A percentile compares a stretch with the other conserved stretches of the same genome.
Evolutionary conservation across 1,284 basidiomycete genomes (phyloP).

Genomic region (Hemileia vastatrix): DNA sequence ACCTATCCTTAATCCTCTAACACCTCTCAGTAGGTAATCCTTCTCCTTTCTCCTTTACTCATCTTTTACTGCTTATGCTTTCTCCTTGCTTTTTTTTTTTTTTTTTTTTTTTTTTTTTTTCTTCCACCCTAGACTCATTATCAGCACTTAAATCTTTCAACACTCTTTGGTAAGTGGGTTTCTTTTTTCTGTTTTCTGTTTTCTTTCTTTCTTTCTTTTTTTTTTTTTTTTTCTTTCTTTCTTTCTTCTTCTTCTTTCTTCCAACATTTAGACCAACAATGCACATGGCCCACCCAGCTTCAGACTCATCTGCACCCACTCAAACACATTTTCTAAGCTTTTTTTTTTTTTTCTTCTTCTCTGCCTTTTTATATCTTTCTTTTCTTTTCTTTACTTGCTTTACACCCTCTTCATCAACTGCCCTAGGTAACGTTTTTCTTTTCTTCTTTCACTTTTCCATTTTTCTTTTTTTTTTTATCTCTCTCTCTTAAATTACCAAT

Average conservation of each 20-base stretch:
- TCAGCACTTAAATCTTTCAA: not conserved
- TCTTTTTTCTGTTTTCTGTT: not conserved
- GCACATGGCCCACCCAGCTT: no score
- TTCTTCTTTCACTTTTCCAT: no score
- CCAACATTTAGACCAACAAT: no score
- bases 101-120: constrained; percentile 1
- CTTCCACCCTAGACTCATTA: not conserved
- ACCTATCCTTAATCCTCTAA: not conserved
- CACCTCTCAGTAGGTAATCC: not conserved
- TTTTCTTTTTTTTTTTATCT: no score
- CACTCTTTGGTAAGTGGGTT: not conserved
- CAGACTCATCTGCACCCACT: no score
- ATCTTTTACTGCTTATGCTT: not conserved
- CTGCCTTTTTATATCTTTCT: not conserved
- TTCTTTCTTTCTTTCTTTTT: not conserved
- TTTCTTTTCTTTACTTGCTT: no score
- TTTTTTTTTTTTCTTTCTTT: not conserved
- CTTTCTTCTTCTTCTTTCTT: no score
- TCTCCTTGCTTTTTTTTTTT: not conserved
- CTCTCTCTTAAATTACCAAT: no score
- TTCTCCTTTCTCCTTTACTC: not conserved
- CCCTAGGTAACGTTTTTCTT: no score
- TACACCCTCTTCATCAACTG: no score
- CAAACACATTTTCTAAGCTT: no score
- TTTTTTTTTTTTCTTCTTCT: not conserved